Conservation (phyloP, 441 rosid genomes). For the Flueggea neowawraea region DNA sequence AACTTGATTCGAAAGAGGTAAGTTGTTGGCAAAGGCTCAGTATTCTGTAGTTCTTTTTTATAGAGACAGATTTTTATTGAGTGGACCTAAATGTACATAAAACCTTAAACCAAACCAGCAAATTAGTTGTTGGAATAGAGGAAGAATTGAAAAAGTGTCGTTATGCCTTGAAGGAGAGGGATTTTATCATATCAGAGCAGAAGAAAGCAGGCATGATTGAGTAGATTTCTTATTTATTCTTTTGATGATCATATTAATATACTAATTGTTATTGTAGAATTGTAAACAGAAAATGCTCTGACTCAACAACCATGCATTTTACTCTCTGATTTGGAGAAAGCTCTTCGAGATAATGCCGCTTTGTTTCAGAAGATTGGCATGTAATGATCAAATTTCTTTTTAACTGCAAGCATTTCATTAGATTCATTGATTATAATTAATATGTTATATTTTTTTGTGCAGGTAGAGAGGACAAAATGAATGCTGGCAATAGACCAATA, state of each 20-base stretch:
- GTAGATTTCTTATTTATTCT: conserved; percentile 7
- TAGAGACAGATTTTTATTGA: conserved; percentile 9
- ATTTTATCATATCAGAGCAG: conserved; percentile 87
- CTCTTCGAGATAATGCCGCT: conserved; percentile 72
- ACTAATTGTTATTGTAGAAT: conserved; percentile 15
- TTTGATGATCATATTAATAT: background rate
- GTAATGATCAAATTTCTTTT: conserved; percentile 15
- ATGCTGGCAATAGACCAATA: conserved; percentile 67
- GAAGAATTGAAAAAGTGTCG: conserved; percentile 79
- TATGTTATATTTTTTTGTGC: conserved; percentile 12
- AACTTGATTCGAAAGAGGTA: conserved; percentile 80
- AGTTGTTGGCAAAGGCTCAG: conserved; percentile 5
- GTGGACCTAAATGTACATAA: conserved; percentile 35
- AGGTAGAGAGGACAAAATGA: conserved; percentile 93
- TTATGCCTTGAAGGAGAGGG: conserved; percentile 74
- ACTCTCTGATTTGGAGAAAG: conserved; percentile 80
- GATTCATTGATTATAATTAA: background rate
- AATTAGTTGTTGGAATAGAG: conserved; percentile 52
- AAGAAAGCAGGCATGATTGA: conserved; percentile 66
- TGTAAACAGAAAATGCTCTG: conserved; percentile 67
- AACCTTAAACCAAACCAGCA: conserved; percentile 60
- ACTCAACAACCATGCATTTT: conserved; percentile 80
- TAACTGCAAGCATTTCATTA: background rate
- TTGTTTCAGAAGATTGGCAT: conserved; percentile 86
- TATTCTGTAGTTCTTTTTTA: background rate